Evolutionary conservation across 306 rosid species (phyloP), one percentile per base, ranked within the genome.

Genomic region (Albizia julibrissin): DNA sequence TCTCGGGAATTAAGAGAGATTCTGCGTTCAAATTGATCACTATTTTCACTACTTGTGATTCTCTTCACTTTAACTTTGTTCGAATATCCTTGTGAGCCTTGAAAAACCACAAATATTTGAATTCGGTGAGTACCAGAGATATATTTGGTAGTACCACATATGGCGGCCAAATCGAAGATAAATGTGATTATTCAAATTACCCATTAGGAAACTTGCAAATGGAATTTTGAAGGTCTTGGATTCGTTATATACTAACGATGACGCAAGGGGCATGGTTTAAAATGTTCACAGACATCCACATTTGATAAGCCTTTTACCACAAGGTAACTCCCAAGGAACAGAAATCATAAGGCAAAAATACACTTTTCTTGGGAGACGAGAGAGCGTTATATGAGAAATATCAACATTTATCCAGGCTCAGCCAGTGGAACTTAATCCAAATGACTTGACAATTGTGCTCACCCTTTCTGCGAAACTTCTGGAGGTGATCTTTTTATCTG

Each of bases 401-500:
- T 81, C 65, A n/a, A 75, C 78, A 69, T 21, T 68, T 61, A 67
- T 19, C 22, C 49, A 74, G 37, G 77, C 70, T 93, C 91, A 93
- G 61, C 81, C 90, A 21, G 91, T 88, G 11, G 97, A 87, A 85
- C 88, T 91, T 66, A 85, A 82, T 70, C 99, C 97, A 78, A 93
- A 95, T 8, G 99, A 93, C 94, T 91, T 93, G 78, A 95, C 99
- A 40, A 95, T 91, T 77, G 90, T 89, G 90, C 94, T 93, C 80
- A 92, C 98, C 78, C 95, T 91, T 76, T 95, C 98, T 24, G 93
- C 98, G 84, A 91, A 93, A 40, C 91, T 92, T 84, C 86, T 93
- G 37, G 99, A 95, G 56, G 91, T 93, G 86, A 95, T 95, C 89
- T 95, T 95, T 83, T 93, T 95, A 40, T 96, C 95, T 24, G 92